A percentile compares a stretch with the other conserved stretches of the same genome.
Conservation (phyloP, 495 filamentous ascomycete genomes). For the Opeltia flavorubescens region DNA sequence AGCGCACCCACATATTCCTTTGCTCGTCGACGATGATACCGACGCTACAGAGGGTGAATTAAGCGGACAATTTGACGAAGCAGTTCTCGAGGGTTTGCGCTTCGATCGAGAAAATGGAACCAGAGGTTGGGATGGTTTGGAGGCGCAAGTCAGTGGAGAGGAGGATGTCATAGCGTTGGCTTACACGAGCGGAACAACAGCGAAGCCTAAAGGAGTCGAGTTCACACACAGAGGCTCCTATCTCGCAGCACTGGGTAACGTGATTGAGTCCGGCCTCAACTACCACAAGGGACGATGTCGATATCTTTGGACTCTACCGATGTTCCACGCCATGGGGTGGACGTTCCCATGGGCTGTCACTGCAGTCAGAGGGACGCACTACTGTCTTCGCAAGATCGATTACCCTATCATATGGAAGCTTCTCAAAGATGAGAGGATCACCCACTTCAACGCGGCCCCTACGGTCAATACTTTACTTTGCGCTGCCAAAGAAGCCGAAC, state of each 20-base stretch:
- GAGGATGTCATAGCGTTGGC: slow-evolving; percentile 70
- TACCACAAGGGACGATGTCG: slow-evolving; percentile 48
- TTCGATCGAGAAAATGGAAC: slow-evolving; percentile 47
- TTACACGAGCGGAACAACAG: slow-evolving; percentile 91
- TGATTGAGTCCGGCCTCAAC: slow-evolving; percentile 81
- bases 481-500: slow-evolving; percentile 53
- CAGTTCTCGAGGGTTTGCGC: slow-evolving; percentile 63
- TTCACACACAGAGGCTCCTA: slow-evolving; percentile 83
- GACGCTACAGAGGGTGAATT: slow-evolving; percentile 62
- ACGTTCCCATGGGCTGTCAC: slow-evolving; percentile 83
- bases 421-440: slow-evolving; percentile 70
- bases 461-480: slow-evolving; percentile 94
- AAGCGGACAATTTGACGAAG: slow-evolving; percentile 69
- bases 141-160: slow-evolving; percentile 54
- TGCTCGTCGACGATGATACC: slow-evolving; percentile 77
- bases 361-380: slow-evolving; percentile 83
- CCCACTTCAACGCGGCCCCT: slow-evolving; percentile 90
- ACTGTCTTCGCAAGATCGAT: slow-evolving; percentile 88
- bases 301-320: slow-evolving; percentile 87
- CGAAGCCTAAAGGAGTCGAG: slow-evolving; percentile 83
- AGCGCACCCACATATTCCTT: slow-evolving; percentile 40
- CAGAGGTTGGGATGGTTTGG: slow-evolving; percentile 66
- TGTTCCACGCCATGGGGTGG: slow-evolving; percentile 95
- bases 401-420: slow-evolving; percentile 84
- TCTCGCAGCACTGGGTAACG: slow-evolving; percentile 68